phyloP scores from a whole-genome alignment of 2,329 filamentous ascomycete genomes.

The Colletotrichum sp. region DNA sequence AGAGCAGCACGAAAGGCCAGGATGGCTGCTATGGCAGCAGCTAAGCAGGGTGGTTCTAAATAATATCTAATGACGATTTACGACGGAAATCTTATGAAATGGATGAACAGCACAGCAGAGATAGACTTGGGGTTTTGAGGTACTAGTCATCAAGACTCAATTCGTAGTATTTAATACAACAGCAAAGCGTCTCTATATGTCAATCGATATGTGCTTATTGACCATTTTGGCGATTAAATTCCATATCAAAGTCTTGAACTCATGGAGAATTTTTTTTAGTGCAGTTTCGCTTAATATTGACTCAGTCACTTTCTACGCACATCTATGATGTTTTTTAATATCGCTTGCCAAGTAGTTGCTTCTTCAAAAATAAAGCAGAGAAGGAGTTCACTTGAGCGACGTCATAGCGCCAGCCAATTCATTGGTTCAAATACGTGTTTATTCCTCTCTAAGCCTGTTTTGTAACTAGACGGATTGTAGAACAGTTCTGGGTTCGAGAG shows the following conservation, averaged over 20 bases:
- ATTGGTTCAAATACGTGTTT: background rate
- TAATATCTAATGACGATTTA: background rate
- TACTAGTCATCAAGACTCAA: background rate
- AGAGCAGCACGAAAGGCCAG: slow-evolving; percentile 13
- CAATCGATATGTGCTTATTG: background rate
- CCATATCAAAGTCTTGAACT: background rate
- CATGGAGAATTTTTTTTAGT: rapidly evolving
- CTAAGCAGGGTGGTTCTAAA: background rate
- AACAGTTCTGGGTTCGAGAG: background rate
- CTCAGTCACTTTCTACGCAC: background rate
- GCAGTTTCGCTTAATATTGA: background rate
- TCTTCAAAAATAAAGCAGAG: background rate
- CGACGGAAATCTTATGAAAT: background rate
- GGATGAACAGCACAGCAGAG: background rate
- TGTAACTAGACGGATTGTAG: background rate
- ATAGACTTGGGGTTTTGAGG: background rate
- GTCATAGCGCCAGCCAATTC: background rate
- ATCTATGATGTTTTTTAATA: background rate
- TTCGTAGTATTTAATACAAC: background rate
- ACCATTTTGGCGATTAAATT: background rate
- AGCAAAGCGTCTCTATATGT: background rate
- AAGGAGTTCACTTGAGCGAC: background rate
- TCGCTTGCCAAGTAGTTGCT: background rate
- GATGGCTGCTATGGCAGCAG: slow-evolving; percentile 10
- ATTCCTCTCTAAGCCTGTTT: background rate